Percentiles rank a stretch among this genome's conserved stretches.
phyloP scores from a whole-genome alignment of 2,329 filamentous ascomycete genomes.

The Thermochaetoides dissita region DNA sequence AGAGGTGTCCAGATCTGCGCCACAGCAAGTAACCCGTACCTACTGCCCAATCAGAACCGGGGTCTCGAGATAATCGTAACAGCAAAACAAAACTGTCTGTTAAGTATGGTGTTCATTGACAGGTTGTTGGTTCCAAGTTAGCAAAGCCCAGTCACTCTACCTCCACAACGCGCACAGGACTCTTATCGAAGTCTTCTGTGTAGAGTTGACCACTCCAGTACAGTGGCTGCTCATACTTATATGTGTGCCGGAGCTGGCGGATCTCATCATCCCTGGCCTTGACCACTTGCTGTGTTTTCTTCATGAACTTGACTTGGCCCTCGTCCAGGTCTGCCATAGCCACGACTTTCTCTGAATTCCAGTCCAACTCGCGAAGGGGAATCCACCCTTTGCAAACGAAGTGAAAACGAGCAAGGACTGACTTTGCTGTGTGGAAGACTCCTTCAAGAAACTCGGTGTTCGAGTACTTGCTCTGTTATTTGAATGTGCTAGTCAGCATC shows the following conservation, averaged over 20 bases:
- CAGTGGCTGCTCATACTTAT: constrained; percentile 9
- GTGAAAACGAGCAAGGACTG: constrained; percentile 15
- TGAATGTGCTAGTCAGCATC: not conserved
- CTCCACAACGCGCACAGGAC: constrained; percentile 11
- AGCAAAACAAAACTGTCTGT: too few species aligned
- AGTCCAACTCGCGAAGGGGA: constrained; percentile 10
- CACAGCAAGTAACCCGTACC: too few species aligned
- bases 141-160: not conserved
- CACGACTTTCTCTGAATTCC: constrained; percentile 6
- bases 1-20: too few species aligned
- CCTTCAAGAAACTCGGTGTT: constrained; percentile 13
- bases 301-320: constrained; percentile 11
- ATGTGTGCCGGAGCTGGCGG: constrained; percentile 3
- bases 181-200: constrained; percentile 12
- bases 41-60: too few species aligned
- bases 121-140: too few species aligned
- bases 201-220: constrained; percentile 14
- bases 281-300: constrained; percentile 9
- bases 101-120: too few species aligned
- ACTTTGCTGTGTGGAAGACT: constrained; percentile 14
- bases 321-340: constrained; percentile 10
- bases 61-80: too few species aligned
- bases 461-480: constrained; percentile 11
- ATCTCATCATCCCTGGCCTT: constrained; percentile 5
- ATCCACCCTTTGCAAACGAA: constrained; percentile 14